Conservation (phyloP, 1,284 basidiomycete genomes). For the Tremellales sp. region DNA sequence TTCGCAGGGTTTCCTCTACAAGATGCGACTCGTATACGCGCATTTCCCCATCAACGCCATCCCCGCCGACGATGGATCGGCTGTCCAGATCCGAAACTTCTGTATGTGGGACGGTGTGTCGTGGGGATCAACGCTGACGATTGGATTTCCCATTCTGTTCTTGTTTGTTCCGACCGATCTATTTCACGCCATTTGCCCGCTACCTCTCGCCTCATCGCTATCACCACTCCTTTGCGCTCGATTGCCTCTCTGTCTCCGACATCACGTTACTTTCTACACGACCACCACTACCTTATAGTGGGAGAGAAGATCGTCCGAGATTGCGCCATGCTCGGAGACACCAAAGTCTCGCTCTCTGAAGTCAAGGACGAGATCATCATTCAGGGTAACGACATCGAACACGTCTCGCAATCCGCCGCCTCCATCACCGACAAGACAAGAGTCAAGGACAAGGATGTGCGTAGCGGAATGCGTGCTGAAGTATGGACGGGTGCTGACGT, state of each 20-base stretch:
- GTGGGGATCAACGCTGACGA: too few species aligned
- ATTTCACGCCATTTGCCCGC: too few species aligned
- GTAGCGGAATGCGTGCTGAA: too few species aligned
- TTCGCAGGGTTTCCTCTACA: slow-evolving; percentile 91
- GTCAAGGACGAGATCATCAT: slow-evolving; percentile 93
- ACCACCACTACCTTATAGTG: slow-evolving; percentile 34
- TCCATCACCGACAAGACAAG: slow-evolving; percentile 91
- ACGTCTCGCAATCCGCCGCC: slow-evolving; percentile 93
- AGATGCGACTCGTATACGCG: slow-evolving; percentile 98
- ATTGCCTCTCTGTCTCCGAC: slow-evolving; percentile 1
- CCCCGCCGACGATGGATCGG: slow-evolving; percentile 73
- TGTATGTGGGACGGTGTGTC: too few species aligned
- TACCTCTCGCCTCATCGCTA: neutral
- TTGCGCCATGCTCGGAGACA: slow-evolving; percentile 87
- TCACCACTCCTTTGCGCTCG: neutral
- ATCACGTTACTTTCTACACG: neutral
- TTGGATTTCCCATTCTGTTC: too few species aligned
- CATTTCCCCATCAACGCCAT: slow-evolving; percentile 99
- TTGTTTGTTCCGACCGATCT: too few species aligned
- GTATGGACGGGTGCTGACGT: slow-evolving; percentile 5
- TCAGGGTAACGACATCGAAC: slow-evolving; percentile 90
- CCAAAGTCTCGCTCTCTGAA: slow-evolving; percentile 84
- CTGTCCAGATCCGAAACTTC: slow-evolving; percentile 98
- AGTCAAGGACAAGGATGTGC: slow-evolving; percentile 97
- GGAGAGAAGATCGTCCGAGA: slow-evolving; percentile 78